A percentile compares a stretch with the other conserved stretches of the same genome.
Evolutionary conservation across 345 rosid species (phyloP).

Genomic region (Populus simonii): DNA sequence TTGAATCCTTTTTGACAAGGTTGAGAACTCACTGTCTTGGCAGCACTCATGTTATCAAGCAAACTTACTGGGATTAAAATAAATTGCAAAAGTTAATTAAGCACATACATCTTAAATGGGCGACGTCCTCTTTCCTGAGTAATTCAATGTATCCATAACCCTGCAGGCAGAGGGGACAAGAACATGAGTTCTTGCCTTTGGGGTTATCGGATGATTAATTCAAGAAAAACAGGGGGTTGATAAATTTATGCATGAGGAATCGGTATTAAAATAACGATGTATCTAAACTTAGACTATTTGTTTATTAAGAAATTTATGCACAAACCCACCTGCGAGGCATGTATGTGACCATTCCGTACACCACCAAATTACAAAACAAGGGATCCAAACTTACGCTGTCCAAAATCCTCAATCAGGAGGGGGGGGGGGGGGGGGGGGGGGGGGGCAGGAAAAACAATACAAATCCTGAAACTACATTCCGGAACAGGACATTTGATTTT

Average conservation of each 20-base stretch:
- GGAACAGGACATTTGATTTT: not conserved
- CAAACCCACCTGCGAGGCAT: not conserved
- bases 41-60: not conserved
- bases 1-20: not conserved
- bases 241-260: not conserved
- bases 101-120: not conserved
- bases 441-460: not conserved
- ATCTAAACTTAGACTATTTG: not conserved
- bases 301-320: not conserved
- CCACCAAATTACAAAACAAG: not conserved
- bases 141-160: not conserved
- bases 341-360: not conserved
- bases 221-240: not conserved
- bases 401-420: not conserved
- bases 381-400: not conserved
- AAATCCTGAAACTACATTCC: not conserved
- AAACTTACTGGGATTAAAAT: not conserved
- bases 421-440: too few relatives aligned
- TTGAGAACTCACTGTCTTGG: not conserved
- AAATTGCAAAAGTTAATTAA: not conserved
- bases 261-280: not conserved
- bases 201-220: not conserved
- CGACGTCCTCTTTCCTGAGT: not conserved
- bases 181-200: not conserved
- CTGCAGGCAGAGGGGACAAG: not conserved